Base-by-base conservation (phyloP, 768 basidiomycete species). In the Macrocybe gigantea region DNA sequence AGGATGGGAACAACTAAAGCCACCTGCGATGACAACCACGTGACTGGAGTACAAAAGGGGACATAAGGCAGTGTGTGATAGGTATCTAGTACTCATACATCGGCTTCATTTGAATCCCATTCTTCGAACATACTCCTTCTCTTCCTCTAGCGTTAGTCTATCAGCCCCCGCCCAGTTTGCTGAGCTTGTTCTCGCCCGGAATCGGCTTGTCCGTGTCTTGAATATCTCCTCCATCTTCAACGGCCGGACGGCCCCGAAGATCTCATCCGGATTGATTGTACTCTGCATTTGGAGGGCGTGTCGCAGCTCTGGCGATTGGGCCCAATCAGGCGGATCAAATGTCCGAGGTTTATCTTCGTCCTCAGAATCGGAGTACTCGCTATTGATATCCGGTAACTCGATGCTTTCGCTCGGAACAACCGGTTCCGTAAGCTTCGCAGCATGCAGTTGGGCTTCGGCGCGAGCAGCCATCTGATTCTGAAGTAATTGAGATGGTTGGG, bases 151-250 rank as follows among this genome's bases (percentile, higher is more conserved):
- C 11, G 91, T 94, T 56, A 98, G 68, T 22, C 82, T 75, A 67
- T 97, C 95, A n/a, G 85, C 68, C n/a, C 91, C 92, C 5, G 82
- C 78, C 95, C 95, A 98, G 62, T 96, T 96, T 33, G 95, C 95
- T 8, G 91, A 94, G 58, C 92, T 94, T 7, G 91, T 90, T 41
- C 95, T 76, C 6, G 89, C 85, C 49, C 94, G 75, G 73, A 96
- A 96, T 43, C 85, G 78, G 54, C 83, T 88, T 12, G 82, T 83
- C 52, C 83, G 74, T 15, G 68, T 71, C 57, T 82, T 78, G 77
- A 99, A 99, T 53, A 98, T 75, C 59, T 97, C 93, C 55, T 94
- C 93, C 93, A 98, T 96, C 52, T 72, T 75, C 47, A 97, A 68
- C 5, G 89, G 88, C 49, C 80, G 78, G 56, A 99, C 86, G 6